phyloP scores from a whole-genome alignment of 2,329 filamentous ascomycete genomes.

The Penicillium sclerotiorum region DNA sequence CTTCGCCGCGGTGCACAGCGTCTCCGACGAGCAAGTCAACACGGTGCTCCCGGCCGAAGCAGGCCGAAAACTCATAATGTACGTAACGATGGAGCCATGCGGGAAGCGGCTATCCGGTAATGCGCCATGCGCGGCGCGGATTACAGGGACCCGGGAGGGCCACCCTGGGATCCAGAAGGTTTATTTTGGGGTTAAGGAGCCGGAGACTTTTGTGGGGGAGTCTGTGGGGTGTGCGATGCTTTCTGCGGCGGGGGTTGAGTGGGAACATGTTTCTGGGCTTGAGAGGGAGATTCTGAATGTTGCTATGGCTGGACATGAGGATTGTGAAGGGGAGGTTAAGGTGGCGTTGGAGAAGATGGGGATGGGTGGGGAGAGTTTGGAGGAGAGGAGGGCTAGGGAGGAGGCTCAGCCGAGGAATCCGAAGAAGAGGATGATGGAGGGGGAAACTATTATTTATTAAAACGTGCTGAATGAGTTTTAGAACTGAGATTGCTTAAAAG shows the following conservation, averaged over 20 bases:
- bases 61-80: constrained; percentile 63
- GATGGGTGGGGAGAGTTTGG: constrained; percentile 44
- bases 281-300: constrained; percentile 79
- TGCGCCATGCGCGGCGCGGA: constrained; percentile 68
- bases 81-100: constrained; percentile 80
- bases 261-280: constrained; percentile 72
- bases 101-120: constrained; percentile 51
- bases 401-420: constrained; percentile 42
- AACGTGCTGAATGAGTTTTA: not conserved
- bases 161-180: constrained; percentile 71
- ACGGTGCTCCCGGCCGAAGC: constrained; percentile 45
- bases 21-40: constrained; percentile 38
- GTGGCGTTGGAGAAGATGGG: constrained; percentile 29
- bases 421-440: constrained; percentile 53
- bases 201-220: constrained; percentile 82
- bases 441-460: constrained; percentile 22
- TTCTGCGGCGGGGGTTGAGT: constrained; percentile 70
- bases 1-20: constrained; percentile 39
- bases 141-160: constrained; percentile 58
- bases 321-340: constrained; percentile 34
- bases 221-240: constrained; percentile 75
- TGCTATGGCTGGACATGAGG: constrained; percentile 77
- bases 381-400: constrained; percentile 41
- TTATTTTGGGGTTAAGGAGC: constrained; percentile 86
- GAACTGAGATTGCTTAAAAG: too few relatives aligned